phyloP scores from a whole-genome alignment of 2,329 filamentous ascomycete genomes.

The Talaromyces amestolkiae region DNA sequence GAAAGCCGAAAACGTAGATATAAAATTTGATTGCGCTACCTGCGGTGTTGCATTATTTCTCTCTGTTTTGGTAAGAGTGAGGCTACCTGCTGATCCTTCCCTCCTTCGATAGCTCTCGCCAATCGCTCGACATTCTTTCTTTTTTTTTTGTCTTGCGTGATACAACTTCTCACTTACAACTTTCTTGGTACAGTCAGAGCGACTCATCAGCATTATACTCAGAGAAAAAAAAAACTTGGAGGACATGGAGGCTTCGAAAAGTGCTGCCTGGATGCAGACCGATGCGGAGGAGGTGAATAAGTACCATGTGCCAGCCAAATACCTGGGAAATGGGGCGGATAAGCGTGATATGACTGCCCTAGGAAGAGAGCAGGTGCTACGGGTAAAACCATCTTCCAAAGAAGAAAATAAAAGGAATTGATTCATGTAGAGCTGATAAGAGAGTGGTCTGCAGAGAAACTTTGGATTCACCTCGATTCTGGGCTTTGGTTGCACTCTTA shows the following conservation, averaged over 20 bases:
- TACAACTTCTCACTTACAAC: neutral
- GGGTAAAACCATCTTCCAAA: conserved; percentile 25
- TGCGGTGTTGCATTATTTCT: neutral
- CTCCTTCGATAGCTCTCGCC: neutral
- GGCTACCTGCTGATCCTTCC: neutral
- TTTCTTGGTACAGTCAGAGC: neutral
- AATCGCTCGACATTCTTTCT: neutral
- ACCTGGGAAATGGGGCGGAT: conserved; percentile 39
- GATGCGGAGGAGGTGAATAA: conserved; percentile 25
- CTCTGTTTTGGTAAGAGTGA: neutral
- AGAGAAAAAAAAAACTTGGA: neutral
- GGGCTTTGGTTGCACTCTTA: conserved; percentile 45
- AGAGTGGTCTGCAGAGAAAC: conserved; percentile 35
- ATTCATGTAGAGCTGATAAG: neutral
- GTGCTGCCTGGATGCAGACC: conserved; percentile 6
- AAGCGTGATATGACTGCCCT: conserved; percentile 39
- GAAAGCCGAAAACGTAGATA: neutral
- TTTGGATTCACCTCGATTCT: conserved; percentile 47
- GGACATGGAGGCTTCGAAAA: conserved; percentile 1
- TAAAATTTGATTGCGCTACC: neutral
- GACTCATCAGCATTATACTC: neutral
- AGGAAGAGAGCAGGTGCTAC: conserved; percentile 40
- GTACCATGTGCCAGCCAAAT: conserved; percentile 34
- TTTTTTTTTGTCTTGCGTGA: neutral
- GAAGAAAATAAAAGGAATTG: neutral